phyloP scores from a whole-genome alignment of 345 rosid genomes.

The Gossypium turneri region DNA sequence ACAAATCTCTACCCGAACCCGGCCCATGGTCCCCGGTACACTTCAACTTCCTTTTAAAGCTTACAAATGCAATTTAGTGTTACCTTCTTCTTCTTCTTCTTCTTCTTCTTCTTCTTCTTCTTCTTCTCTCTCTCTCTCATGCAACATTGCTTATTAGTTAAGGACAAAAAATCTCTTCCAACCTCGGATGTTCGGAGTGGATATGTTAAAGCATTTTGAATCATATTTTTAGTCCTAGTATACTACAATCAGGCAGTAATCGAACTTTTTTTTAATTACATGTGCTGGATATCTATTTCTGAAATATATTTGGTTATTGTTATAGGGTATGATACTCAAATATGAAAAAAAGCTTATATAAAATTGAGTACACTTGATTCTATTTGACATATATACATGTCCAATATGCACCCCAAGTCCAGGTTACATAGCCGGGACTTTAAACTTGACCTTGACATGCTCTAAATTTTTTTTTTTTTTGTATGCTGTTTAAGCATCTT shows the following conservation, averaged over 20 bases:
- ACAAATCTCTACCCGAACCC: slow-evolving; percentile 63
- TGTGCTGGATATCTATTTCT: no score
- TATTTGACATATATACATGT: not conserved
- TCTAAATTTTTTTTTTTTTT: not conserved
- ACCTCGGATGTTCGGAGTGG: not conserved
- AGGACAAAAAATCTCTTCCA: not conserved
- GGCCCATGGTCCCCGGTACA: slow-evolving; percentile 97
- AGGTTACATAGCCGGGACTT: not conserved
- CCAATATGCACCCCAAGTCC: not conserved
- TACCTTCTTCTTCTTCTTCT: not conserved
- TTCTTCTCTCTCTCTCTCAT: not conserved
- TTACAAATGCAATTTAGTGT: not conserved
- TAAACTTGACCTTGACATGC: not conserved
- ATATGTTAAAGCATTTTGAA: not conserved
- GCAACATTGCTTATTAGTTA: not conserved
- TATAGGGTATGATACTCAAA: no score
- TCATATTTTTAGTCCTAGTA: not conserved
- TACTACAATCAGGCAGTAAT: not conserved
- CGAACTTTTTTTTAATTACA: no score
- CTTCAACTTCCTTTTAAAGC: slow-evolving; percentile 1
- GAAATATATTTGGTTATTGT: no score
- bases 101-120: not conserved
- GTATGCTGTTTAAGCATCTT: not conserved
- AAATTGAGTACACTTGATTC: not conserved
- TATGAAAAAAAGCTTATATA: no score